These are phyloP conservation scores for Phragmites australis DNA, from an alignment of 176 grass and related monocot species.

Conservation along the genomic window DNA sequence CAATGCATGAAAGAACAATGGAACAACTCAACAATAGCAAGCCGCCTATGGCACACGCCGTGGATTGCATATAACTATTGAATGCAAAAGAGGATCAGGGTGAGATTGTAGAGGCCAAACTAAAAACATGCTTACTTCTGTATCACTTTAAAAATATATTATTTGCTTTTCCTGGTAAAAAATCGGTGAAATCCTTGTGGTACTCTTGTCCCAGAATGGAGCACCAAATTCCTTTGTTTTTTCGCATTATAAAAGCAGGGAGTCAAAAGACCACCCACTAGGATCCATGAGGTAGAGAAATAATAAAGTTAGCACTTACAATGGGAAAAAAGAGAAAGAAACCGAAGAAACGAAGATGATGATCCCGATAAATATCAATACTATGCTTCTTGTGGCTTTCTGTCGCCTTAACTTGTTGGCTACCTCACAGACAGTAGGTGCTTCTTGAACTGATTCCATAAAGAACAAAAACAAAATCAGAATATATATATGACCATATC, in stretches of 20 bases:
- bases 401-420: slow-evolving; percentile 48
- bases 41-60: slow-evolving; percentile 41
- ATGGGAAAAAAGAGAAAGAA: slow-evolving; percentile 60
- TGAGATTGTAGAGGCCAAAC: background rate
- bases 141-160: background rate
- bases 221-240: background rate
- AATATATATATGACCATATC: background rate
- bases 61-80: slow-evolving; percentile 44
- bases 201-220: background rate
- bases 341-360: slow-evolving; percentile 47
- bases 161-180: background rate
- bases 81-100: slow-evolving; percentile 16
- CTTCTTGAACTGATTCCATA: slow-evolving; percentile 33
- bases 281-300: background rate
- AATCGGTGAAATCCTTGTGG: background rate
- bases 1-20: slow-evolving; percentile 50
- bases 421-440: slow-evolving; percentile 17
- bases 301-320: slow-evolving; percentile 51
- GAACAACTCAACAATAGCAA: slow-evolving; percentile 40
- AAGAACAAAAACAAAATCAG: background rate
- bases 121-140: background rate
- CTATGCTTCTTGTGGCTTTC: slow-evolving; percentile 60
- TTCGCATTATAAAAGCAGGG: slow-evolving; percentile 20
- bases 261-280: background rate
- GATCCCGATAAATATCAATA: slow-evolving; percentile 52